Conservation (phyloP, 805 yeast species). For the Saccharomycopsis sp. region DNA sequence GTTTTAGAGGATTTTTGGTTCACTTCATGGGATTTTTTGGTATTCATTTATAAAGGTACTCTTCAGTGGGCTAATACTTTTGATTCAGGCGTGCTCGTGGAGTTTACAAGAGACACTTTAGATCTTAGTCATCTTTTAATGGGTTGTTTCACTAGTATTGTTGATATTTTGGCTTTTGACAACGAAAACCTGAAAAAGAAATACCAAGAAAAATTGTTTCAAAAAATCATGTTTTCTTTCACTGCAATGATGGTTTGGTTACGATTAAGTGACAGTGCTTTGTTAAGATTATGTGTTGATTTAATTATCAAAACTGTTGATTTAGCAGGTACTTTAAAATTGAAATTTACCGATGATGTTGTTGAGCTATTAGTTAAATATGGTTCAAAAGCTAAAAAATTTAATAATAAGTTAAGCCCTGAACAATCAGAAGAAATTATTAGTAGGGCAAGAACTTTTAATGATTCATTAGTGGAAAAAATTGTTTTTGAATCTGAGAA, state of each 20-base stretch:
- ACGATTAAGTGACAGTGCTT: slow-evolving; percentile 67
- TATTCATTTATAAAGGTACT: slow-evolving; percentile 57
- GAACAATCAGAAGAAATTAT: slow-evolving; percentile 58
- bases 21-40: slow-evolving; percentile 60
- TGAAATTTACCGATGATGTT: slow-evolving; percentile 41
- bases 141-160: slow-evolving; percentile 50
- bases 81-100: slow-evolving; percentile 47
- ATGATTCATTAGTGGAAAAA: slow-evolving; percentile 42
- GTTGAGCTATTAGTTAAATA: slow-evolving; percentile 49
- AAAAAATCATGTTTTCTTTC: slow-evolving; percentile 50
- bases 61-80: slow-evolving; percentile 62
- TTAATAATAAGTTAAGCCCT: slow-evolving; percentile 57
- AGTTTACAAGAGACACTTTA: slow-evolving; percentile 78
- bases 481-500: slow-evolving; percentile 34
- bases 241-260: slow-evolving; percentile 69
- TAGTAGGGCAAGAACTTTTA: slow-evolving; percentile 46
- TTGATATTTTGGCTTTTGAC: slow-evolving; percentile 25
- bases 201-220: slow-evolving; percentile 30
- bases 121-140: slow-evolving; percentile 64
- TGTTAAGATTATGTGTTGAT: slow-evolving; percentile 62
- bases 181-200: slow-evolving; percentile 19
- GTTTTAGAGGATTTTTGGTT: slow-evolving; percentile 48
- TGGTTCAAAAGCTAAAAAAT: slow-evolving; percentile 55
- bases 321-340: slow-evolving; percentile 44
- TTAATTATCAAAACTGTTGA: slow-evolving; percentile 58